phyloP scores from a whole-genome alignment of 305 asterid species.

The Rubia occidens region DNA sequence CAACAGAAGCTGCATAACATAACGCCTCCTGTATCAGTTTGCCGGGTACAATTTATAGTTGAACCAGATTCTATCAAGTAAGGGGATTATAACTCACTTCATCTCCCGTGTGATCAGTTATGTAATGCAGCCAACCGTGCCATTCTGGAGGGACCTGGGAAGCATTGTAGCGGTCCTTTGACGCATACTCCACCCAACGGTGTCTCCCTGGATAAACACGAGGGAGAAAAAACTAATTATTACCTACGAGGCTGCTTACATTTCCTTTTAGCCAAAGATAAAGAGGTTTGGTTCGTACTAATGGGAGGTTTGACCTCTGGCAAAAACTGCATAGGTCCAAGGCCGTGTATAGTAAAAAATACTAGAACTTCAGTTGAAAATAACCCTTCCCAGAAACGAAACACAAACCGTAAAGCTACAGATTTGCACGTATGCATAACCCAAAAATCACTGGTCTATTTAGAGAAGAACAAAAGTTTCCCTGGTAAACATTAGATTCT shows the following conservation, averaged over 20 bases:
- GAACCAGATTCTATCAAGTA: neutral
- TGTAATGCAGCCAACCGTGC: slow-evolving; percentile 97
- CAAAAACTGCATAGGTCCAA: neutral
- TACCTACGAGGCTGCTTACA: neutral
- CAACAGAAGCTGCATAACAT: slow-evolving; percentile 55
- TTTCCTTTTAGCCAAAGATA: neutral
- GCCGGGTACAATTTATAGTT: neutral
- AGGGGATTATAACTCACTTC: slow-evolving; percentile 39
- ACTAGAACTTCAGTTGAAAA: too few relatives aligned
- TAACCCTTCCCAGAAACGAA: neutral
- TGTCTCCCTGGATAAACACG: slow-evolving; percentile 56
- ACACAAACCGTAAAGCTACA: neutral
- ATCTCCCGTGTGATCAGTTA: slow-evolving; percentile 96
- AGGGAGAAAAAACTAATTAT: neutral
- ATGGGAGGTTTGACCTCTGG: neutral
- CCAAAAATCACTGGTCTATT: too few relatives aligned
- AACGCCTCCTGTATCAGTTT: neutral
- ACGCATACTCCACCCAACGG: slow-evolving; percentile 98
- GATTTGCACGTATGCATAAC: neutral
- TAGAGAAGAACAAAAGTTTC: neutral
- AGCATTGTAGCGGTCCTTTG: slow-evolving; percentile 89
- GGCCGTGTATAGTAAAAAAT: neutral
- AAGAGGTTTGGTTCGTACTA: neutral
- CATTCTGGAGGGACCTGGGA: slow-evolving; percentile 98
- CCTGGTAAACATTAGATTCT: neutral